These are phyloP conservation scores for Fusarium multiceps DNA, from an alignment of 2,329 filamentous ascomycete species.

Conservation along the genomic window DNA sequence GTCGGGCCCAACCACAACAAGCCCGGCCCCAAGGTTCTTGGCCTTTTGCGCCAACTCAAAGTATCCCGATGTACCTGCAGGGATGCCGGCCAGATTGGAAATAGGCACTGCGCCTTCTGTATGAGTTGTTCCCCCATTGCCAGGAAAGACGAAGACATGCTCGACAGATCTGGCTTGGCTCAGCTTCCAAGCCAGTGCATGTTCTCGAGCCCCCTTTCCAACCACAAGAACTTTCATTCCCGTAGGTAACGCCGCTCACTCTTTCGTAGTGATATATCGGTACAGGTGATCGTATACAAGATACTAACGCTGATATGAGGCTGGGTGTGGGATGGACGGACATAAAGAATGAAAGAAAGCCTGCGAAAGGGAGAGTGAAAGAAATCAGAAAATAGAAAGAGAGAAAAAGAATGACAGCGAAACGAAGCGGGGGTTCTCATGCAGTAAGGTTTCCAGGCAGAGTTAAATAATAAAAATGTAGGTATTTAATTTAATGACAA, in stretches of 20 bases:
- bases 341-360: neutral
- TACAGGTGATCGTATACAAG: too few relatives aligned
- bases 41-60: slow-evolving; percentile 70
- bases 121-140: slow-evolving; percentile 73
- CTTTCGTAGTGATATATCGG: neutral
- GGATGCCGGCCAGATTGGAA: slow-evolving; percentile 61
- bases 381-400: too few relatives aligned
- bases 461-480: too few relatives aligned
- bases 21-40: slow-evolving; percentile 69
- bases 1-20: slow-evolving; percentile 81
- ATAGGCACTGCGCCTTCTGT: slow-evolving; percentile 61
- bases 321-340: neutral
- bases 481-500: too few relatives aligned
- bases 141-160: slow-evolving; percentile 65
- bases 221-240: slow-evolving; percentile 68
- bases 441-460: too few relatives aligned
- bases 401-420: too few relatives aligned
- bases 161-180: slow-evolving; percentile 71
- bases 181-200: slow-evolving; percentile 81
- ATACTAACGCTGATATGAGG: too few relatives aligned
- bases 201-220: slow-evolving; percentile 80
- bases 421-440: too few relatives aligned
- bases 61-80: slow-evolving; percentile 66
- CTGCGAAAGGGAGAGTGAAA: neutral
- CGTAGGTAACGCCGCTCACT: too few relatives aligned